Percentiles rank a stretch among this genome's conserved stretches.
Evolutionary conservation across 352 stramenopile species (phyloP).

Genomic region (Globisporangium heterothallicum): DNA sequence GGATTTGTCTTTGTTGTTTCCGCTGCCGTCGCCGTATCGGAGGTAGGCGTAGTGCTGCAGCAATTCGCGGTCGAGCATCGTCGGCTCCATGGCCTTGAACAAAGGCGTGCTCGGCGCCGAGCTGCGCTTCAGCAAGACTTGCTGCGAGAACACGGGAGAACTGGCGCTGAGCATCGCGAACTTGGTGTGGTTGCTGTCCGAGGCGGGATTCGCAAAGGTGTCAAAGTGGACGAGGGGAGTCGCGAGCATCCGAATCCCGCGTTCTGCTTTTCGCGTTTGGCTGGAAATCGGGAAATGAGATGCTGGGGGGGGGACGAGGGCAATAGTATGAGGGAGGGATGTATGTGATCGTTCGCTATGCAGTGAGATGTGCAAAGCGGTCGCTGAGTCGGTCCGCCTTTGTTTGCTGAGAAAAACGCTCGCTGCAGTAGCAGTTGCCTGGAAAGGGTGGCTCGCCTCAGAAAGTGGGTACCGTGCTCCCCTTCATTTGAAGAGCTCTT

Average conservation of each 20-base stretch:
- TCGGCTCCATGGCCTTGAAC: too few relatives aligned
- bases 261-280: too few relatives aligned
- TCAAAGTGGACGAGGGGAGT: neutral
- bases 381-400: neutral
- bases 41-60: conserved; percentile 17
- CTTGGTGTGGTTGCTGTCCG: conserved; percentile 4
- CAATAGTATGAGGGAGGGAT: neutral
- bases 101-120: too few relatives aligned
- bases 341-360: neutral
- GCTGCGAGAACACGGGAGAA: neutral
- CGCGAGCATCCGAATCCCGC: too few relatives aligned
- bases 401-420: neutral
- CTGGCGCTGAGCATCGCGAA: conserved; percentile 5
- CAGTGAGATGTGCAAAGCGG: neutral
- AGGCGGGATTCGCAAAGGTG: too few relatives aligned
- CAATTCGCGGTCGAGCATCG: conserved; percentile 12
- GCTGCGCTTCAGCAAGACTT: too few relatives aligned
- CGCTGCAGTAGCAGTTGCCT: too few relatives aligned
- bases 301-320: neutral
- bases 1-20: conserved; percentile 1
- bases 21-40: conserved; percentile 7
- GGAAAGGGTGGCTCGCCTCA: neutral
- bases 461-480: too few relatives aligned
- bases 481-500: too few relatives aligned
- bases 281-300: neutral